Evolutionary conservation across 129 eudicot genomes (phyloP), one percentile per base, ranked within the genome.

Genomic region (Arctium minus): DNA sequence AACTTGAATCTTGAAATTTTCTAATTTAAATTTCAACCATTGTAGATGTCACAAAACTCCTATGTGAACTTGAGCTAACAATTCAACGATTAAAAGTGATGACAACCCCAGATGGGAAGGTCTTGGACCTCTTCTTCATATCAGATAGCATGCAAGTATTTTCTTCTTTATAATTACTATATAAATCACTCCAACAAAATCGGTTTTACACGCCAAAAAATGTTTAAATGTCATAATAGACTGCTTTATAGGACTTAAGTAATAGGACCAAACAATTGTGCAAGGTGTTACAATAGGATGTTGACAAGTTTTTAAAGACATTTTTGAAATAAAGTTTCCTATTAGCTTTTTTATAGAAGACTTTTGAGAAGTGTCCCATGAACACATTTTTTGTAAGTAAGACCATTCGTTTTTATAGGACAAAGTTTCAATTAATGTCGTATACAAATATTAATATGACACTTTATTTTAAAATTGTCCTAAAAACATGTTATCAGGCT

Each of bases 61-160:
- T 95, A 11, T 86, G 84, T 75, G 93, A 89, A 83, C 97, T 90
- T 76, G 99, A 90, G 86, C 92, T 92, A 70, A 69, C 92, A 11
- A 92, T 95, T 76, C 94, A 95, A 80, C 86, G 92, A 77, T 91
- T 95, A 22, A 95, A 95, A 90, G 97, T 95, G 50, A 95, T 78
- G 89, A 95, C 99, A 73, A 95, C 97, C 71, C 98, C 97, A 2
- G 98, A 95, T 72, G 97, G 91, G 39, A 91, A 87, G 84, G 97
- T 91, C 64, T 69, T 95, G 79, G 99, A 92, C 79, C 91, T 95
- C 74, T 91, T 95, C 87, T 95, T 95, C 64, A 88, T 95, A 36
- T 91, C 91, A 8, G 99, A 95, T 84, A 73, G 70, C 80, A 77
- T 90, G 99, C 91, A 79, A 91, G 92, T 86, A 2, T 73, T 40